Percentiles rank a stretch among this genome's conserved stretches.
phyloP scores from a whole-genome alignment of 2,329 filamentous ascomycete species.

The Colletotrichum lupini region DNA sequence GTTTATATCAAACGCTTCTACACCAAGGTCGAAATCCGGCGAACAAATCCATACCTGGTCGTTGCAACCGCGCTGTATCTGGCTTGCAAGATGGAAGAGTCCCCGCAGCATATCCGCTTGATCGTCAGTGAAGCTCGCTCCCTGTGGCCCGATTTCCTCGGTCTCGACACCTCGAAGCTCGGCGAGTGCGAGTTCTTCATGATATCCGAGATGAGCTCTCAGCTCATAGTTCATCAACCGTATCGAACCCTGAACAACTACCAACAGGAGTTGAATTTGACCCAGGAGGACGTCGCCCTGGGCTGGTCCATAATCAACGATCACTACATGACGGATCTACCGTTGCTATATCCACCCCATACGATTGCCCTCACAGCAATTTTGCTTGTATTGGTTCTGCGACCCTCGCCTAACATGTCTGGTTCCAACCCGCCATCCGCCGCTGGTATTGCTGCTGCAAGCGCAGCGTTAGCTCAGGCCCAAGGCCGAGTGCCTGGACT shows the following conservation, averaged over 20 bases:
- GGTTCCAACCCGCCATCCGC: slow-evolving; percentile 47
- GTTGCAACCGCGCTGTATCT: slow-evolving; percentile 94
- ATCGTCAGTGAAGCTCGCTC: slow-evolving; percentile 88
- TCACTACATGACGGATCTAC: slow-evolving; percentile 92
- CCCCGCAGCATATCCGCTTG: slow-evolving; percentile 93
- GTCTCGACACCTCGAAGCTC: slow-evolving; percentile 82
- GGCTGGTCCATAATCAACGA: slow-evolving; percentile 91
- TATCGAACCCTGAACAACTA: slow-evolving; percentile 84
- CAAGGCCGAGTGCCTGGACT: slow-evolving; percentile 33
- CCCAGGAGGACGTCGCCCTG: slow-evolving; percentile 81
- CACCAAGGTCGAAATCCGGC: slow-evolving; percentile 87
- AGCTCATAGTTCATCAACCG: slow-evolving; percentile 90
- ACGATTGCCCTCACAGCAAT: slow-evolving; percentile 88
- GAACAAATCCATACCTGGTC: slow-evolving; percentile 93
- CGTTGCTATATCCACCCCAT: slow-evolving; percentile 86
- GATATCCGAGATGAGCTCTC: slow-evolving; percentile 90
- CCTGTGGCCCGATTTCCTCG: slow-evolving; percentile 84
- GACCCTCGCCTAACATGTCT: slow-evolving; percentile 60
- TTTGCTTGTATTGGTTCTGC: slow-evolving; percentile 84
- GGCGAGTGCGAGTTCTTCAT: slow-evolving; percentile 95
- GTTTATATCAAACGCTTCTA: slow-evolving; percentile 97
- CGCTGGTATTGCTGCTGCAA: slow-evolving; percentile 60
- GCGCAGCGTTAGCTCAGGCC: slow-evolving; percentile 60
- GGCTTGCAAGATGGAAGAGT: slow-evolving; percentile 98
- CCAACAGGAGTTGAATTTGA: slow-evolving; percentile 75